phyloP scores from a whole-genome alignment of 2,329 filamentous ascomycete species.

The Rhexocercosporidium sp. region DNA sequence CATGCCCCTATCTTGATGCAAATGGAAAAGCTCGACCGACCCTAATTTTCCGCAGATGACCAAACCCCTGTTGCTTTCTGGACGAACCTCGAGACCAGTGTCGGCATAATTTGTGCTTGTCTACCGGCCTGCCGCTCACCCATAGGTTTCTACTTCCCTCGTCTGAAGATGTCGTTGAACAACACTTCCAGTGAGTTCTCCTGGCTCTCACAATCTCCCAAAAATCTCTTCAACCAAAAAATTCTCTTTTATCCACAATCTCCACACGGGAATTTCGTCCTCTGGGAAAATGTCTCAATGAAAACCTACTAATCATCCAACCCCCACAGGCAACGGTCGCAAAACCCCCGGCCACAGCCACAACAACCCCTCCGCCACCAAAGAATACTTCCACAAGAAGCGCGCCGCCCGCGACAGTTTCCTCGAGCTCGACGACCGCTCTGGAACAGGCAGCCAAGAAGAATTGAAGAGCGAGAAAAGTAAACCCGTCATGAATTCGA shows the following conservation, averaged over 20 bases:
- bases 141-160: constrained; percentile 1
- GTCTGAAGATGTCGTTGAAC: constrained; percentile 5
- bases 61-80: constrained; percentile 14
- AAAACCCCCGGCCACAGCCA: background rate
- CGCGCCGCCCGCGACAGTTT: background rate
- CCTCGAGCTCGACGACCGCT: constrained; percentile 14
- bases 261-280: no score
- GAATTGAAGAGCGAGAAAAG: background rate
- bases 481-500: background rate
- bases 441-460: background rate
- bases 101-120: constrained; percentile 12
- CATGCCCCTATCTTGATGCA: background rate
- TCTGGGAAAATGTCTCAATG: no score
- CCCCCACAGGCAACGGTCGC: background rate
- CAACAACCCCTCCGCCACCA: background rate
- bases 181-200: background rate
- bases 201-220: background rate
- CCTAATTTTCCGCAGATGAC: background rate
- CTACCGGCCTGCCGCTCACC: constrained; percentile 8
- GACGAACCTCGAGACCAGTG: constrained; percentile 8
- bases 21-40: background rate
- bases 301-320: background rate
- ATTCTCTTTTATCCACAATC: no score
- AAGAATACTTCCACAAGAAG: background rate
- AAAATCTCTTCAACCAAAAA: no score